Conservation (phyloP, 179 eudicot genomes). For the Gypsophila paniculata region DNA sequence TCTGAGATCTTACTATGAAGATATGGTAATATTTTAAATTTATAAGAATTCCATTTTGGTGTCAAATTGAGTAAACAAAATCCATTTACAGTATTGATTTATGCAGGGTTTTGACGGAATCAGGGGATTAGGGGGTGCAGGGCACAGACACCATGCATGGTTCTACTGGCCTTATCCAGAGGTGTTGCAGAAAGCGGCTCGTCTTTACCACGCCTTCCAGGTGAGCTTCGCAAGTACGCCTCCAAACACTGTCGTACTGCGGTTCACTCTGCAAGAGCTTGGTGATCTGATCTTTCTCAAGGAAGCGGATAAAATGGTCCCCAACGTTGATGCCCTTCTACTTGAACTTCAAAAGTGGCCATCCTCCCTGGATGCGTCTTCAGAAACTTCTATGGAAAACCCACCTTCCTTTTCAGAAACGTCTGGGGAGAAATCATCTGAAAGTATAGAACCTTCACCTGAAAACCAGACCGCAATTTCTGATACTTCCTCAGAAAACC, state of each 20-base stretch:
- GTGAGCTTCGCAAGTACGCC: background rate
- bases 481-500: too few species aligned
- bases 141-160: background rate
- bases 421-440: too few species aligned
- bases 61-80: too few species aligned
- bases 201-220: background rate
- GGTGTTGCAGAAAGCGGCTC: constrained; percentile 2
- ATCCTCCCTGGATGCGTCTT: background rate
- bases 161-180: background rate
- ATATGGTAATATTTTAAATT: background rate
- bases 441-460: too few species aligned
- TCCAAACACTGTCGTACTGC: background rate
- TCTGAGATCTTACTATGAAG: background rate
- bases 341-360: background rate
- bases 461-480: too few species aligned
- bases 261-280: background rate
- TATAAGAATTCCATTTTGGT: too few species aligned
- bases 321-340: background rate
- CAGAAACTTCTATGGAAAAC: too few species aligned
- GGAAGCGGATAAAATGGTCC: background rate
- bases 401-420: too few species aligned
- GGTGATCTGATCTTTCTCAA: background rate
- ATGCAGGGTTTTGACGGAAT: constrained; percentile 4
- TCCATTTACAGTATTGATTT: background rate
- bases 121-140: background rate